Evolutionary conservation across 345 rosid species (phyloP), one percentile per base, ranked within the genome.

Genomic region (Trapa bicornis): DNA sequence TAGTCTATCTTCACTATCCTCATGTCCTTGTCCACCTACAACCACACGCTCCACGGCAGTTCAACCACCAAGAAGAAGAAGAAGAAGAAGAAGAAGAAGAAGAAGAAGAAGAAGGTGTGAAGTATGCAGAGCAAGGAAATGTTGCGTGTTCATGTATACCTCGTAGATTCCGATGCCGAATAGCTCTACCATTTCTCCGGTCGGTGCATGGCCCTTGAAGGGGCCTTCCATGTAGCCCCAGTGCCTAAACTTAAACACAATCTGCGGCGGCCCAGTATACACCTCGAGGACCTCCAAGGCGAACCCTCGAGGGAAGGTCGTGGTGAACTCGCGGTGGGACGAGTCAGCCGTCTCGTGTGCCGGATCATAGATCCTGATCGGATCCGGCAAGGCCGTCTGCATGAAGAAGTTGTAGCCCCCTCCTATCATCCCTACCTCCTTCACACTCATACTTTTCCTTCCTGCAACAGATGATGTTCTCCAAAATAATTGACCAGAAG

Each of bases 181-280:
- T 64, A 82, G 47, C 66, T 84, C 69, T 0, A 82, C 80, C 70
- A 76, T 15, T 41, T 86, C 89, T 10, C 83, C 87, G 1, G 89
- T 86, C 0, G 91, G 83, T 38, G 83, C 75, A 47, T 81, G 74
- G 50, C 85, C 85, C 70, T 84, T 86, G 80, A 83, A 87, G 65
- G 92, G 89, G 63, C 92, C 92, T 67, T 87, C 92, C 89, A 73
- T 85, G 43, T 75, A 73, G 36, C 81, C 92, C 89, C 92, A 85
- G 78, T 87, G 89, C 75, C 92, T 80, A 81, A 87, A 87, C 84
- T 87, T 87, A 82, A 74, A 87, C 1, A 68, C 72, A 32, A 87
- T 83, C 69, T 36, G 39, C 0, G 87, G 89, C 2, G 92, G 87
- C 1, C 92, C 92, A 3, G 84, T 61, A 48, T 79, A 85, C 48